Evolutionary conservation across 2,329 filamentous ascomycete species (phyloP), one percentile per base, ranked within the genome.

Genomic region (Aspergillus oerlinghausenensis): DNA sequence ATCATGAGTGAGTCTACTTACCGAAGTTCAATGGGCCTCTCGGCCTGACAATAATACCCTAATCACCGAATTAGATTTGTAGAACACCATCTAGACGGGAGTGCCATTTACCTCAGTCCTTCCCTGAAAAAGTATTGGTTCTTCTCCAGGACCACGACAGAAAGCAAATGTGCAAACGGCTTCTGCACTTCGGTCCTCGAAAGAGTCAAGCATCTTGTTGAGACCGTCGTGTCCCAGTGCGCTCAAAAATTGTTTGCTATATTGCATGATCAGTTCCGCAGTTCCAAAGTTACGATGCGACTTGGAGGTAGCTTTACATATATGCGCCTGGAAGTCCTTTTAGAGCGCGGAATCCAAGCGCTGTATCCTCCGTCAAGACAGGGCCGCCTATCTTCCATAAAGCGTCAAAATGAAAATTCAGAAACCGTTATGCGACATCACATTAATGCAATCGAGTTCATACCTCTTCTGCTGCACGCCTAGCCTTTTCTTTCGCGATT

Each of bases 161-260:
- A 95, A 97, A 25, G 87, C 94, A 76, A 99, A 99, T 0, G 94
- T 99, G 77, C 93, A 97, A 49, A 99, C 89, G 19, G 94, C 93
- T 75, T 96, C 87, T 48, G 92, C 92, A 48, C 88, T 89, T 75
- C 97, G 97, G 76, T 99, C 90, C 28, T 89, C 82, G 72, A 96
- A 97, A 6, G 88, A 91, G 52, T 86, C 87, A 43, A 99, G 86
- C 61, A 99, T 83, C 71, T 93, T 94, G 77, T 97, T 96, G 57
- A 99, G 81, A 14, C 94, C 89, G 50, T 88, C 79, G 63, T 92
- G 90, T 55, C 94, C 94, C 56, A 97, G 81, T 29, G 85, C 83
- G 60, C 88, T 79, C 75, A 99, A 83, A 77, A 99, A 99, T 85
- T 91, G 96, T 81, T 99, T 99, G 65, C 92, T 97, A 66, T 32